A percentile compares a stretch with the other conserved stretches of the same genome.
phyloP scores from a whole-genome alignment of 805 yeast species.

The Lachancea lanzarotensis region DNA sequence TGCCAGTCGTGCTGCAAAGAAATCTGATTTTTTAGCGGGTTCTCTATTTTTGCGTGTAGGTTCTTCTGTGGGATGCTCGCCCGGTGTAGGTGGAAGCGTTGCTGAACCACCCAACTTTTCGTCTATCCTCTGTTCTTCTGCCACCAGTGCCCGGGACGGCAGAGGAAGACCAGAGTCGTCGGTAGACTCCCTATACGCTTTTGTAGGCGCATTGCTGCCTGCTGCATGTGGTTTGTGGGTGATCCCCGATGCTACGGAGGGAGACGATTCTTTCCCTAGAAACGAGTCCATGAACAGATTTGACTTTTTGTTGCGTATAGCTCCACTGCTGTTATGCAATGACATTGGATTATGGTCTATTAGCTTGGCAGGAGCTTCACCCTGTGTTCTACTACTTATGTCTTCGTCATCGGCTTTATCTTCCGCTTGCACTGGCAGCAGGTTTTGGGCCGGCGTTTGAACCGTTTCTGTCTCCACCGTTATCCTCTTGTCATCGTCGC shows the following conservation, averaged over 20 bases:
- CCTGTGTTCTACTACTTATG: constrained; percentile 5
- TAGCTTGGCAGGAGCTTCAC: constrained; percentile 21
- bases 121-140: constrained; percentile 1
- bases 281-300: constrained; percentile 26
- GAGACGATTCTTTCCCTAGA: constrained; percentile 6
- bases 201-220: neutral
- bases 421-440: constrained; percentile 28
- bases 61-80: neutral
- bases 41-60: constrained; percentile 5
- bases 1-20: constrained; percentile 91
- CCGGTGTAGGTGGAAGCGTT: neutral
- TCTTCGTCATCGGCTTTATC: constrained; percentile 10
- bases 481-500: constrained; percentile 33
- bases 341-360: constrained; percentile 28
- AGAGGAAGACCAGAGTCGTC: constrained; percentile 1
- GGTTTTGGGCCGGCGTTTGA: constrained; percentile 38
- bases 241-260: neutral
- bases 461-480: constrained; percentile 62
- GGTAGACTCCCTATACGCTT: neutral
- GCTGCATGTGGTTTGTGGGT: neutral
- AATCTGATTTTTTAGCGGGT: constrained; percentile 64
- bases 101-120: neutral
- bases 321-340: constrained; percentile 23
- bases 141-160: neutral
- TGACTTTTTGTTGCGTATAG: constrained; percentile 34